Conservation (phyloP, 805 yeast genomes). For the Cyberlindnera mrakii region DNA sequence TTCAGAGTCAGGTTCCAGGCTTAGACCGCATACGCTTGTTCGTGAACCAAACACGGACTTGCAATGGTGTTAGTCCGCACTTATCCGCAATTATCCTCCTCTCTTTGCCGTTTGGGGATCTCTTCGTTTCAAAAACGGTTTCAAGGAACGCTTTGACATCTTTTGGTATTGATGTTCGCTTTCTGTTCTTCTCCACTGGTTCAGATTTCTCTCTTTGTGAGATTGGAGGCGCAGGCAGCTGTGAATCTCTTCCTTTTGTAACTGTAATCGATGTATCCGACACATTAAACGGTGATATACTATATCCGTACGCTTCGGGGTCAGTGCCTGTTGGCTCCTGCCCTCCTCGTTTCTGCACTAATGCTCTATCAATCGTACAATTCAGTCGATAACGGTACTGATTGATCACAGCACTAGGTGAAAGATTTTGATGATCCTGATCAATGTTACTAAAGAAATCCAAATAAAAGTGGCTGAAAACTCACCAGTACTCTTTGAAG, state of each 20-base stretch:
- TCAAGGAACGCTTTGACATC: slow-evolving; percentile 14
- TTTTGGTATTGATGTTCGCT: slow-evolving; percentile 7
- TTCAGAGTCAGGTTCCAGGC: no score
- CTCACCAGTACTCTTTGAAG: slow-evolving; percentile 1
- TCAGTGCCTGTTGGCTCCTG: no score
- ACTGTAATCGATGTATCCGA: no score
- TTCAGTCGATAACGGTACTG: no score
- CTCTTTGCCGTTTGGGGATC: slow-evolving; percentile 25
- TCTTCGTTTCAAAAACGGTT: slow-evolving; percentile 15
- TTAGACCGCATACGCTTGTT: slow-evolving; percentile 24
- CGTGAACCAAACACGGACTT: slow-evolving; percentile 31
- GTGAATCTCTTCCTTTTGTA: no score
- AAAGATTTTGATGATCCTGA: background rate
- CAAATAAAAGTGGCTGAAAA: background rate
- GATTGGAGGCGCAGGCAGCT: no score
- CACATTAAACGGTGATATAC: no score
- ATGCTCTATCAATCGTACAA: no score
- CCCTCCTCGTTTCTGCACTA: no score
- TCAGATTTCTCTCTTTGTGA: background rate
- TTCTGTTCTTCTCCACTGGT: background rate
- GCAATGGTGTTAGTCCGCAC: slow-evolving; percentile 22
- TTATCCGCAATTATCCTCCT: slow-evolving; percentile 24
- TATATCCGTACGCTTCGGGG: no score
- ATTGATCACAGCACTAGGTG: background rate
- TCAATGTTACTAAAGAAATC: background rate